Base-by-base conservation (phyloP, 2,329 filamentous ascomycete genomes). In the Fusarium nisikadoi region DNA sequence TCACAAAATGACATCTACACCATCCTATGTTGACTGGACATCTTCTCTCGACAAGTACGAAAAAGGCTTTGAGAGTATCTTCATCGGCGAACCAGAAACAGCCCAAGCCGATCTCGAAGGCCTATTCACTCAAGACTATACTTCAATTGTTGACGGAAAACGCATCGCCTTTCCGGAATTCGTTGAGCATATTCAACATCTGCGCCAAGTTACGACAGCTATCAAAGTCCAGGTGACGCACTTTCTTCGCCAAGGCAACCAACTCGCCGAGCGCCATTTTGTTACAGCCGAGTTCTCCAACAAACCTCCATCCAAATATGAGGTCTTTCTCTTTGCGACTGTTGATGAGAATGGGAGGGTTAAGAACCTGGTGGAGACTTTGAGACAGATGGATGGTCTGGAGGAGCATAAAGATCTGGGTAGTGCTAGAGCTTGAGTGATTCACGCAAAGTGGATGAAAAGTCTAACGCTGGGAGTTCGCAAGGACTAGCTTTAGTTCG, bases 261-360 rank as follows among this genome's bases (percentile, higher is more conserved):
- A 65, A 31, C 36, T 65, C 8, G 62, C 62, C 3, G 58, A 65
- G 6, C 23, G 36, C 11, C 62, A 65, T 19, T 38, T 63, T 14
- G 43, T 49, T 14, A 47, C 29, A 1, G 58, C 46, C 5, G 49
- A 65, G 3, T 63, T 63, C 8, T 47, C 49, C 2, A 45, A 63
- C 14, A 63, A 63, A 17, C 49, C 49, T 10, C 36, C 31, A 9
- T 54, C 49, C 6, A 53, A 45, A 6, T 50, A 49, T 36, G 59
- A 64, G 27, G 50, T 64, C 4, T 52, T 57, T 16, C 27, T 66
- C 1, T 64, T 66, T 6, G 59, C 50, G 1, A 57, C 6, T 6
- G 33, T 66, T 9, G 38, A 57, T 3, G 13, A 46, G 11, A 33
- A n/a, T 29, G 63, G 63, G 5, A 66, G 45, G 33, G 29, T 66